Evolutionary conservation across 352 stramenopile species (phyloP), one percentile per base, ranked within the genome.

Genomic region (Blastocystis sp.): DNA sequence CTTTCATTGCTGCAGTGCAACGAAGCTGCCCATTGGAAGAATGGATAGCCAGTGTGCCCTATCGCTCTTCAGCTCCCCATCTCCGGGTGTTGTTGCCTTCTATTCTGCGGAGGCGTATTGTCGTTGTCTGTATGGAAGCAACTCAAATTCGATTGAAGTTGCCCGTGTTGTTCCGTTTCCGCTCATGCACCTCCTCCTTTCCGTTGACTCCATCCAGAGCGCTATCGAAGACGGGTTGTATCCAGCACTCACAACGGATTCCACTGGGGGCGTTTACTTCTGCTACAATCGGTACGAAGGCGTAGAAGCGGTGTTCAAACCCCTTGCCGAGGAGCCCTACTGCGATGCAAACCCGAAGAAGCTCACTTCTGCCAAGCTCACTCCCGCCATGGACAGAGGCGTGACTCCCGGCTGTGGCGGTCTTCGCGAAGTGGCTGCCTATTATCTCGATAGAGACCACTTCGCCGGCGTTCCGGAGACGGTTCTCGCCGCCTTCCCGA

Each of bases 401-500:
- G 43, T 71, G 5, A 38, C 14, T 38, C 64, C 64, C 4, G 93
- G 93, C 52, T 94, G 95, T 9, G 93, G 93, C 21, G 93, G 92
- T 1, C 66, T 94, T 2, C 92, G 93, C 88, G 93, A 95, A 88
- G 92, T 92, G 38, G 93, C 93, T 4, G 93, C 91, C 19, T 95
- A 92, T 89, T 88, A 94, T 82, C 82, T 95, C 61, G 93, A 95
- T 60, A 90, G 92, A 34, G 90, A 91, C 52, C 90, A 91, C 84
- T 95, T 95, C 88, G 94, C 92, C 84, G 92, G 92, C 34, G 93
- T 95, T 67, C 93, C 93, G 9, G 91, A 92, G 69, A 95, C 93
- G 69, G 93, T 90, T 82, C 86, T 95, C 70, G 28, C 28, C 28
- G 28, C 28, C 28, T 34, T 34, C 28, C 28, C 28, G 28, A 34